phyloP scores from a whole-genome alignment of 805 yeast genomes.

The Pichia eremophila region DNA sequence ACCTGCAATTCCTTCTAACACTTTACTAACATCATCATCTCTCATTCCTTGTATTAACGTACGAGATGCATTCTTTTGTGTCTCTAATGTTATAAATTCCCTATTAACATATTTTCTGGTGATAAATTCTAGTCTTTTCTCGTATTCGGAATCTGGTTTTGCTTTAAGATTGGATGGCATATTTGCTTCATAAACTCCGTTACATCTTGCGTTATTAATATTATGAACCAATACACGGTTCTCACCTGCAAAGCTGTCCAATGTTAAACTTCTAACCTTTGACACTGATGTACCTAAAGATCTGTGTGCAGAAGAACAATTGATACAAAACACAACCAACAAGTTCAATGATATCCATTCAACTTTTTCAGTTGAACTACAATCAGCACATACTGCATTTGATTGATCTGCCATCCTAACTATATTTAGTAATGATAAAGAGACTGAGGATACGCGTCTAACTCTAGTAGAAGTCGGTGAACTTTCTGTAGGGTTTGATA shows the following conservation, averaged over 20 bases:
- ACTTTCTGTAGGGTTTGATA: not conserved
- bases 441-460: slow-evolving; percentile 27
- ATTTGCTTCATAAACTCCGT: slow-evolving; percentile 50
- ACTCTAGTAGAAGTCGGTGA: slow-evolving; percentile 8
- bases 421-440: slow-evolving; percentile 25
- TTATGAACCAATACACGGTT: slow-evolving; percentile 40
- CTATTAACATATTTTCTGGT: slow-evolving; percentile 54
- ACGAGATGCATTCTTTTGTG: slow-evolving; percentile 17
- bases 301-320: slow-evolving; percentile 84
- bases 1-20: slow-evolving; percentile 34
- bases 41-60: slow-evolving; percentile 43
- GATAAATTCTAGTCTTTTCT: slow-evolving; percentile 49
- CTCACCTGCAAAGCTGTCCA: slow-evolving; percentile 63
- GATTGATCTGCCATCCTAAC: slow-evolving; percentile 39
- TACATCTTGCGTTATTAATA: slow-evolving; percentile 46
- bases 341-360: slow-evolving; percentile 85
- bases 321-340: slow-evolving; percentile 65
- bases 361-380: slow-evolving; percentile 53
- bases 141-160: slow-evolving; percentile 28
- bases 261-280: slow-evolving; percentile 66
- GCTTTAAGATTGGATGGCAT: slow-evolving; percentile 20
- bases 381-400: slow-evolving; percentile 69
- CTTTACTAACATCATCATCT: slow-evolving; percentile 36
- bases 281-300: slow-evolving; percentile 76
- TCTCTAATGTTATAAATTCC: slow-evolving; percentile 29